Evolutionary conservation across 371 early-diverging fungal species (phyloP).

Genomic region (Saksenaea vasiformis): DNA sequence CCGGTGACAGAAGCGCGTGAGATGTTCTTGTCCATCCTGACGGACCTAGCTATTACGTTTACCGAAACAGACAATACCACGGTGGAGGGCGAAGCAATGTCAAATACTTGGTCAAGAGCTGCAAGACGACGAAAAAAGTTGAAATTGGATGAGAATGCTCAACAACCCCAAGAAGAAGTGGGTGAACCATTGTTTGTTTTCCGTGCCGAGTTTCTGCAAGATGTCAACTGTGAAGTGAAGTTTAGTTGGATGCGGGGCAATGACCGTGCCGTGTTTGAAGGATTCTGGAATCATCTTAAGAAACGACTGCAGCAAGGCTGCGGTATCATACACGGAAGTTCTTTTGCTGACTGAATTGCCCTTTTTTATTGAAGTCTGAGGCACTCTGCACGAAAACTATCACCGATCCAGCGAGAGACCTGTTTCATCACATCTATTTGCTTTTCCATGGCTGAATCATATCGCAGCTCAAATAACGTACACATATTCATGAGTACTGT

Average conservation of each 20-base stretch:
- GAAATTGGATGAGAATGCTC: constrained; percentile 16
- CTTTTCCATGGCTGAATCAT: constrained; percentile 48
- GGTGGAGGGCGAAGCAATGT: constrained; percentile 15
- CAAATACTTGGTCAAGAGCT: constrained; percentile 57
- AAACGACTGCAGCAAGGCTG: constrained; percentile 58
- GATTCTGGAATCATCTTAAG: constrained; percentile 55
- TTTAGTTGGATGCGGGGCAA: constrained; percentile 42
- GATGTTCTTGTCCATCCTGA: constrained; percentile 20
- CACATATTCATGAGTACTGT: constrained; percentile 61
- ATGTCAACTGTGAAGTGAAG: constrained; percentile 13
- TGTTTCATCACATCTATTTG: constrained; percentile 56
- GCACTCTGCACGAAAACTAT: constrained; percentile 56
- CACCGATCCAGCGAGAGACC: constrained; percentile 63
- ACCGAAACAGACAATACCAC: constrained; percentile 7
- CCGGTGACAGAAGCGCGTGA: constrained; percentile 6
- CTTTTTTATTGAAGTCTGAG: constrained; percentile 38
- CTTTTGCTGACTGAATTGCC: constrained; percentile 1
- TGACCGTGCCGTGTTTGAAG: constrained; percentile 40
- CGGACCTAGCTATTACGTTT: constrained; percentile 32
- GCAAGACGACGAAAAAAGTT: constrained; percentile 38
- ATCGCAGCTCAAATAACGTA: constrained; percentile 60
- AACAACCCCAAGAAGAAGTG: background rate
- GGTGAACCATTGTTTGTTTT: constrained; percentile 26
- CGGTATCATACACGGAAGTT: constrained; percentile 38
- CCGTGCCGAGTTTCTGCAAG: constrained; percentile 8